These are phyloP conservation scores for Cercospora sp. DNA, from an alignment of 2,329 filamentous ascomycete genomes.

Conservation along the genomic window DNA sequence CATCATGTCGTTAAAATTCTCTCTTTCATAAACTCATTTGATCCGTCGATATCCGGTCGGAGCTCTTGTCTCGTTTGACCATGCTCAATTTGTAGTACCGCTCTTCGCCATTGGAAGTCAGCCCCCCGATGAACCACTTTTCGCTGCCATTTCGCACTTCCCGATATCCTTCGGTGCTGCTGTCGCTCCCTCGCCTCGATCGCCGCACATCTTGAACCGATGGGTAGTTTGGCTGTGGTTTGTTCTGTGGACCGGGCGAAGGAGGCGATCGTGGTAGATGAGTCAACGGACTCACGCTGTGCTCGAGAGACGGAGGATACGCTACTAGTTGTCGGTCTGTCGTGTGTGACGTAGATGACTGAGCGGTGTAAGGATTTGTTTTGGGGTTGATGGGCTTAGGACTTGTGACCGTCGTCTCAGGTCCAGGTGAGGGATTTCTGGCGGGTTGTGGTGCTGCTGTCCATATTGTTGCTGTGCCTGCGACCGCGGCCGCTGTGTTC, in stretches of 20 bases:
- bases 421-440: constrained; percentile 25
- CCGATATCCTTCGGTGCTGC: constrained; percentile 72
- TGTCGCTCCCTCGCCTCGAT: constrained; percentile 68
- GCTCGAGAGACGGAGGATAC: constrained; percentile 39
- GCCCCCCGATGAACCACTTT: constrained; percentile 79
- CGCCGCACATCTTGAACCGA: constrained; percentile 37
- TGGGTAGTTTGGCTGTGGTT: constrained; percentile 38
- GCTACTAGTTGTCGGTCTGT: constrained; percentile 45
- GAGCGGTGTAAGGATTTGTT: constrained; percentile 35
- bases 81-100: constrained; percentile 80
- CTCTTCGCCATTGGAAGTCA: constrained; percentile 75
- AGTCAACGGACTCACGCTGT: constrained; percentile 41
- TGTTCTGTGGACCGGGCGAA: constrained; percentile 40
- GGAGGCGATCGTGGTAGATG: constrained; percentile 41
- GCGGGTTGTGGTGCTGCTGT: constrained; percentile 29
- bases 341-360: constrained; percentile 37
- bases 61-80: constrained; percentile 69
- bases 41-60: constrained; percentile 73
- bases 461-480: constrained; percentile 41
- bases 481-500: constrained; percentile 37
- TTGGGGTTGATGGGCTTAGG: constrained; percentile 54
- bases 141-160: constrained; percentile 72
- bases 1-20: background rate
- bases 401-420: constrained; percentile 35
- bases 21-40: constrained; percentile 66